Conservation (phyloP, 345 rosid genomes). For the Moringa oleifera region DNA sequence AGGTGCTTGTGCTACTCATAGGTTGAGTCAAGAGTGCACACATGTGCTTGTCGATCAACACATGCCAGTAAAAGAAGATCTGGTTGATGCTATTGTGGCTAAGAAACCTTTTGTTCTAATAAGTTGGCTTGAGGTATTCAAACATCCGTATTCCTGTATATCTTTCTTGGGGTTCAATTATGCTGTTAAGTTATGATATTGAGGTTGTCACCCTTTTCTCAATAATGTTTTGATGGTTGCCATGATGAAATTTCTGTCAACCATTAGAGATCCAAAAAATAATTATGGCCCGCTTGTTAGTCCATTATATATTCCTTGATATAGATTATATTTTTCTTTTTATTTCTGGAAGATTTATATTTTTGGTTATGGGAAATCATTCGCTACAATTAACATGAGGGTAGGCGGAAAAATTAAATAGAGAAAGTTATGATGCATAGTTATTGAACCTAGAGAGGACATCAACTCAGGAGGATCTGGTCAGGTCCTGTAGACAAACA, state of each 20-base stretch:
- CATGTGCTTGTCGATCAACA: slow-evolving; percentile 58
- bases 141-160: slow-evolving; percentile 1
- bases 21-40: slow-evolving; percentile 59
- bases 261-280: background rate
- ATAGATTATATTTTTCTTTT: background rate
- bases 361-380: too few relatives aligned
- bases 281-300: background rate
- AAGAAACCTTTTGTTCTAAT: slow-evolving; percentile 46
- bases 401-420: too few relatives aligned
- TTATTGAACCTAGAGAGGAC: too few relatives aligned
- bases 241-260: background rate
- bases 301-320: background rate
- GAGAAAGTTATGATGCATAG: too few relatives aligned
- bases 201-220: background rate
- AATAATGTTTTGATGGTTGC: background rate
- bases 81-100: slow-evolving; percentile 57
- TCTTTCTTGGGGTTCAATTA: slow-evolving; percentile 7
- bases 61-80: slow-evolving; percentile 41
- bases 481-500: too few relatives aligned
- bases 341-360: too few relatives aligned
- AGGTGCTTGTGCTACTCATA: slow-evolving; percentile 56
- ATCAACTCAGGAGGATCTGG: too few relatives aligned
- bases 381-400: too few relatives aligned
- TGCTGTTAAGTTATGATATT: background rate
- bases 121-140: slow-evolving; percentile 69